Percentiles rank a stretch among this genome's conserved stretches.
These are phyloP conservation scores for Symbiodinium pilosum DNA, from an alignment of 73 alveolate genomes.

Conservation along the genomic window DNA sequence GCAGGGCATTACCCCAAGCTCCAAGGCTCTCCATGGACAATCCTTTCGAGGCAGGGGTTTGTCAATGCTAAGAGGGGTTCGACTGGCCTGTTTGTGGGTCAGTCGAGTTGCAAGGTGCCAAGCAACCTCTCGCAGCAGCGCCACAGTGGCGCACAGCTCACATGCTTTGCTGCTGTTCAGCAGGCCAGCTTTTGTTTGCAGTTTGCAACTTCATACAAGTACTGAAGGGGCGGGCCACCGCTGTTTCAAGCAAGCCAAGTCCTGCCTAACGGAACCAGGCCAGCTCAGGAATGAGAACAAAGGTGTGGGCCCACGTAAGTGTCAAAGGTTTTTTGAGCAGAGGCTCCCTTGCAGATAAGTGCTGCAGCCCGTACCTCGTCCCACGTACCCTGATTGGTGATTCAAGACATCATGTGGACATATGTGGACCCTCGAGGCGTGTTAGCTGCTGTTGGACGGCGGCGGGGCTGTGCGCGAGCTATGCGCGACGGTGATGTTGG, in stretches of 20 bases:
- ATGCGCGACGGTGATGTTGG: slow-evolving; percentile 87
- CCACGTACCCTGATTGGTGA: too few species aligned
- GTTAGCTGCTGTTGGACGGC: neutral
- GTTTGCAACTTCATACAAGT: neutral
- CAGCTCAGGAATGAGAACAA: too few species aligned
- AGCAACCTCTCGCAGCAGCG: neutral
- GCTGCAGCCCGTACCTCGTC: too few species aligned
- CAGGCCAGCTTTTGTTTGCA: neutral
- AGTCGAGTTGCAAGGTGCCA: neutral
- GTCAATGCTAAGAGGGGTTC: too few species aligned
- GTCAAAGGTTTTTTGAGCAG: too few species aligned
- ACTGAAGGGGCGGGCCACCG: neutral
- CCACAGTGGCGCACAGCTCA: neutral
- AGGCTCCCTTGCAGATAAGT: too few species aligned
- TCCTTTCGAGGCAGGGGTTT: neutral
- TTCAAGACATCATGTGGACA: too few species aligned
- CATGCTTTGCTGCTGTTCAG: neutral
- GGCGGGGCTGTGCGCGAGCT: neutral
- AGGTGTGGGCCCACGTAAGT: too few species aligned
- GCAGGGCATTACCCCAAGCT: neutral
- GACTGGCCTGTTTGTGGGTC: too few species aligned
- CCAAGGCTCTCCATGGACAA: neutral
- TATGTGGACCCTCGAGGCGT: too few species aligned
- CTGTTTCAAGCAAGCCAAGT: neutral
- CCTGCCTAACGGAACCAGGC: too few species aligned